These are phyloP conservation scores for Cyclocybe cylindracea DNA, from an alignment of 768 basidiomycete genomes.

Conservation along the genomic window DNA sequence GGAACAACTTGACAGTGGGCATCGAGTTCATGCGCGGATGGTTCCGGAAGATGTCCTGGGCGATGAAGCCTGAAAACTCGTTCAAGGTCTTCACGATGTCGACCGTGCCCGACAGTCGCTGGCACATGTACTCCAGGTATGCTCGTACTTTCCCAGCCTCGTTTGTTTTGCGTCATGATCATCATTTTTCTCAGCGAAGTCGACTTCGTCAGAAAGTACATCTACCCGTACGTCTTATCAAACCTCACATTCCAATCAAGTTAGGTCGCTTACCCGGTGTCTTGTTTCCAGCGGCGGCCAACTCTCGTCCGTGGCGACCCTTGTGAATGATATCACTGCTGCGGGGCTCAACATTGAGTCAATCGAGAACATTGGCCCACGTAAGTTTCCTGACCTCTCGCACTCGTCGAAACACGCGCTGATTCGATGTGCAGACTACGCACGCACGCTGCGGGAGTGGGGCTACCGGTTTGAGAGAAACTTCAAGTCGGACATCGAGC, in stretches of 20 bases:
- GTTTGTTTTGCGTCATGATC: not conserved
- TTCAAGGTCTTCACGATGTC: conserved; percentile 15
- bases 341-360: conserved; percentile 11
- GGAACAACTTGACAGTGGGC: not conserved
- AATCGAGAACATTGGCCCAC: conserved; percentile 14
- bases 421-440: conserved; percentile 1
- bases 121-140: conserved; percentile 8
- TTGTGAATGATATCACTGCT: conserved; percentile 3
- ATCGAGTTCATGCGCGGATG: conserved; percentile 12
- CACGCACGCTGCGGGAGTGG: conserved; percentile 11
- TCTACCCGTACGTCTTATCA: conserved; percentile 8
- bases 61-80: conserved; percentile 11
- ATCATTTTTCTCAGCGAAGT: conserved; percentile 4
- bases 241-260: not conserved
- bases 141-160: not conserved
- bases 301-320: conserved; percentile 7
- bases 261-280: not conserved
- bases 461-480: conserved; percentile 9
- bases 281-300: conserved; percentile 2
- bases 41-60: conserved; percentile 13
- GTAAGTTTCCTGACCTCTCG: not conserved
- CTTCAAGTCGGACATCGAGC: conserved; percentile 7
- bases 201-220: conserved; percentile 10
- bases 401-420: not conserved
- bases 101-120: conserved; percentile 10